Evolutionary conservation across 2,329 filamentous ascomycete genomes (phyloP).

Genomic region (Epichloe sp.): DNA sequence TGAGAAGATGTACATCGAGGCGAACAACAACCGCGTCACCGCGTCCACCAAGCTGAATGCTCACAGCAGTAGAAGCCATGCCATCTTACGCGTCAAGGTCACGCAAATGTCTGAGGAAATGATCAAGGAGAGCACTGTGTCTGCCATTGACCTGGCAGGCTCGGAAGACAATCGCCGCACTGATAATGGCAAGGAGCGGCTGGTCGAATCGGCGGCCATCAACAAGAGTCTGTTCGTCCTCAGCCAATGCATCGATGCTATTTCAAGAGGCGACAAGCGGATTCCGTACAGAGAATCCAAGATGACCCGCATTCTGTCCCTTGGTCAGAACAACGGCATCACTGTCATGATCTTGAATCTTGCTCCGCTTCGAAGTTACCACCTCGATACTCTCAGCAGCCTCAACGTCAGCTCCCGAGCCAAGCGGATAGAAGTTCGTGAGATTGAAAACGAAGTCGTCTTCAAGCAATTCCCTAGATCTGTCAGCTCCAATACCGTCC

Average conservation of each 20-base stretch:
- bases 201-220: conserved; percentile 93
- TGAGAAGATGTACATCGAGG: conserved; percentile 78
- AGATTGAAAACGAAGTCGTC: conserved; percentile 90
- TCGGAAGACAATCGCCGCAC: conserved; percentile 93
- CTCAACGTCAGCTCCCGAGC: conserved; percentile 90
- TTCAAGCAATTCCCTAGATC: conserved; percentile 61
- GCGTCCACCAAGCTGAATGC: conserved; percentile 87
- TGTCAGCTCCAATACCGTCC: conserved; percentile 24
- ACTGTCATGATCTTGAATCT: conserved; percentile 96
- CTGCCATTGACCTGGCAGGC: conserved; percentile 86
- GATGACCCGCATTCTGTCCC: conserved; percentile 86
- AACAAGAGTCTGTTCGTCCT: conserved; percentile 95
- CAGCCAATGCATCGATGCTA: conserved; percentile 90
- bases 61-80: conserved; percentile 79
- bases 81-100: conserved; percentile 81
- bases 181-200: conserved; percentile 80
- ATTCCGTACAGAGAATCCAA: conserved; percentile 93
- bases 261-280: conserved; percentile 58
- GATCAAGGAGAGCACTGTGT: conserved; percentile 67
- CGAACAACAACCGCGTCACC: conserved; percentile 80
- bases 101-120: conserved; percentile 59
- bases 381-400: conserved; percentile 85
- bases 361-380: conserved; percentile 80
- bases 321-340: conserved; percentile 90
- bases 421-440: conserved; percentile 89